Percentiles rank a stretch among this genome's conserved stretches.
Evolutionary conservation across 805 yeast species (phyloP).

Genomic region (Yamadazyma scolyti): DNA sequence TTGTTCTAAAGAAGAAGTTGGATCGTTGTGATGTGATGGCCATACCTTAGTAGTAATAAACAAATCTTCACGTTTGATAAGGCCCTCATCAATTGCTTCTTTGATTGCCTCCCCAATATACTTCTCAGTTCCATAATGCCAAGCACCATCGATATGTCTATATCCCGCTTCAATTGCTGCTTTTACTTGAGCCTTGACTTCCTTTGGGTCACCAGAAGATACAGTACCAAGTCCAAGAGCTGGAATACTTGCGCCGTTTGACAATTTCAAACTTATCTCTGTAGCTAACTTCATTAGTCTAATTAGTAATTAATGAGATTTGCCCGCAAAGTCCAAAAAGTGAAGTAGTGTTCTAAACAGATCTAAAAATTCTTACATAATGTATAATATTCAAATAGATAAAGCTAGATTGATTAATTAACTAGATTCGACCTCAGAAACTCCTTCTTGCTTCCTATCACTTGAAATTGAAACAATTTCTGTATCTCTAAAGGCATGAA

Average conservation of each 20-base stretch:
- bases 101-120: slow-evolving; percentile 62
- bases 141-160: slow-evolving; percentile 68
- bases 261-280: slow-evolving; percentile 42
- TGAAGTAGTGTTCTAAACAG: too few relatives aligned
- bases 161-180: slow-evolving; percentile 83
- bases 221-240: slow-evolving; percentile 74
- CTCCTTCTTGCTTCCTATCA: slow-evolving; percentile 24
- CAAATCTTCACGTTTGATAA: slow-evolving; percentile 69
- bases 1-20: slow-evolving; percentile 55
- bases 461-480: slow-evolving; percentile 20
- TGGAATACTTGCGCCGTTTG: slow-evolving; percentile 64
- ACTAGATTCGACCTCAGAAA: slow-evolving; percentile 18
- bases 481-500: slow-evolving; percentile 31
- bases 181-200: slow-evolving; percentile 52
- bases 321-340: too few relatives aligned
- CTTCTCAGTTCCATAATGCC: slow-evolving; percentile 65
- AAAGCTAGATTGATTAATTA: too few relatives aligned
- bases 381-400: too few relatives aligned
- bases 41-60: slow-evolving; percentile 80
- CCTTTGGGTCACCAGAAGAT: slow-evolving; percentile 47
- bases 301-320: too few relatives aligned
- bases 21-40: slow-evolving; percentile 62
- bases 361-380: too few relatives aligned
- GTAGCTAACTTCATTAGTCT: too few relatives aligned
- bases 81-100: slow-evolving; percentile 61